Evolutionary conservation across 108 stramenopile species (phyloP), one percentile per base, ranked within the genome.

Genomic region (Skeletonema grethae): DNA sequence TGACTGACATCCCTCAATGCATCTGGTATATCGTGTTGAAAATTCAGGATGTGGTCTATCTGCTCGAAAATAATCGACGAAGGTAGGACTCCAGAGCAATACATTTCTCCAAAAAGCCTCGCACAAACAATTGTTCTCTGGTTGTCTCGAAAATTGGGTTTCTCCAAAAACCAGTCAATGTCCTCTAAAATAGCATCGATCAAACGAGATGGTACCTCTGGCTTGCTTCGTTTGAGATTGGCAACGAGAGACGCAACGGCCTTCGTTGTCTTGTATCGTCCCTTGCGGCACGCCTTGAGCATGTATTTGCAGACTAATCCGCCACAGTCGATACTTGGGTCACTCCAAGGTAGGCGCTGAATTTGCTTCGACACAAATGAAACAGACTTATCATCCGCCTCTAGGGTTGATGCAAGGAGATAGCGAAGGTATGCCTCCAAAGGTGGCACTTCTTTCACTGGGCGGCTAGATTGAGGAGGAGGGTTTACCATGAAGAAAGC

Each of bases 1-100:
- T 86, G 67, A 71, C 86, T 86, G 10, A 76, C 87, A 63, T 86
- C 83, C 61, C 88, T 63, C 39, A 91, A 48, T n/a, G 87, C 82
- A 39, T 76, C 72, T 8, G 96, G 92, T 48, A 97, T 96, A 66
- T 94, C 91, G 70, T 98, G 98, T 34, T 95, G 95, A 73, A 87
- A 85, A 67, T 96, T 88, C 48, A 98, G 63, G 34, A 99, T 83
- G 34, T 86, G 77, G 76, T 96, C 89, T 50, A 97, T 78, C 59
- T 89, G 80, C 25, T 88, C 88, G 62, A 99, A 85, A 16, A 97
- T 69, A 7, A 89, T 50, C 46, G 86, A 78, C 13, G 87, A 83
- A 3, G 94, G 79, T 41, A 97, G 82, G 15, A 95, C 73, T 8
- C 81, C 82, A 56, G 82, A 74, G 57, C 85, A 86, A 72, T 87